Conservation (phyloP, 2,329 filamentous ascomycete species). For the Colletotrichum musicola region DNA sequence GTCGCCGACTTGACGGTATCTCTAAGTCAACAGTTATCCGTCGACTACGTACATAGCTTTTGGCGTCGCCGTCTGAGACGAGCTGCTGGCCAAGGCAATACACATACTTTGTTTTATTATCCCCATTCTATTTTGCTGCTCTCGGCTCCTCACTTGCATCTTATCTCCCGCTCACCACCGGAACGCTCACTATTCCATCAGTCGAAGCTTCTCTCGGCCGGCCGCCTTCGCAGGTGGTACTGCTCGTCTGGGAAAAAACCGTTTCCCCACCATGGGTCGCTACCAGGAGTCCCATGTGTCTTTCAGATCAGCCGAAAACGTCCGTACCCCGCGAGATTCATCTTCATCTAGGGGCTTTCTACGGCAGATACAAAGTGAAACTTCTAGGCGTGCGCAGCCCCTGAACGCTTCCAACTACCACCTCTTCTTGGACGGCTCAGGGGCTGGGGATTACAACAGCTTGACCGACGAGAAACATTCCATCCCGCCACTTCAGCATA, state of each 20-base stretch:
- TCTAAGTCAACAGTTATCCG: not conserved
- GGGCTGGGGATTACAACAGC: slow-evolving; percentile 10
- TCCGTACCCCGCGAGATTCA: not conserved
- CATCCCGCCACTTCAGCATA: not conserved
- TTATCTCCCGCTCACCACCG: not conserved
- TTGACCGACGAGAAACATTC: slow-evolving; percentile 7
- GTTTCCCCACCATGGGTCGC: not conserved
- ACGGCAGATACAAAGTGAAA: slow-evolving; percentile 5
- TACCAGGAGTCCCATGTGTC: not conserved
- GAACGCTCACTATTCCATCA: not conserved
- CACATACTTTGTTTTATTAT: not conserved
- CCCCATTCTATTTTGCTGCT: not conserved
- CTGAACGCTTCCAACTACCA: slow-evolving; percentile 9
- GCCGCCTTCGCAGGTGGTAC: no score
- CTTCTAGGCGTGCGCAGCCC: not conserved
- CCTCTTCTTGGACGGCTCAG: slow-evolving; percentile 32
- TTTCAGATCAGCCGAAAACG: not conserved
- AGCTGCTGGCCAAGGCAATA: not conserved
- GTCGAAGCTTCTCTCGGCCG: no score
- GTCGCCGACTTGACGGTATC: slow-evolving; percentile 8
- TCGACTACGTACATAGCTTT: slow-evolving; percentile 7
- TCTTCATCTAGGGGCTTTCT: not conserved
- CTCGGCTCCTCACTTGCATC: not conserved
- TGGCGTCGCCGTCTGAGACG: not conserved
- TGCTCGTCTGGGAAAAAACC: not conserved